These are phyloP conservation scores for Pleurotus citrinopileatus DNA, from an alignment of 768 basidiomycete species.

Conservation along the genomic window DNA sequence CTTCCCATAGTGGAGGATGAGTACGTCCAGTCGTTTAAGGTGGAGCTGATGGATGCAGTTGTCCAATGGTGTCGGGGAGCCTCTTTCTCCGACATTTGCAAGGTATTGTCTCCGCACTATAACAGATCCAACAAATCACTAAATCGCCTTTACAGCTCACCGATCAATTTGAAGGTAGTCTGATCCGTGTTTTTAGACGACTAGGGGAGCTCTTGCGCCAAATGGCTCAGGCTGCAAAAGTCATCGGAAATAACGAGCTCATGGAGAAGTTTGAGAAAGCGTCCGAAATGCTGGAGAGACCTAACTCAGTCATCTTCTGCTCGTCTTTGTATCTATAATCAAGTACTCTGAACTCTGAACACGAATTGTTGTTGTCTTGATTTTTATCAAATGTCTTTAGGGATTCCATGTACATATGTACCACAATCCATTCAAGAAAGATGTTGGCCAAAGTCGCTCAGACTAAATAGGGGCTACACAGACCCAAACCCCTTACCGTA, in stretches of 20 bases:
- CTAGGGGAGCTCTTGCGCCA: slow-evolving; percentile 93
- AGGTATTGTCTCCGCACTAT: slow-evolving; percentile 47
- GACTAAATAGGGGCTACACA: too few relatives aligned
- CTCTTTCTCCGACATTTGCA: slow-evolving; percentile 94
- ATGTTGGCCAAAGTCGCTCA: too few relatives aligned
- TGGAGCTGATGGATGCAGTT: slow-evolving; percentile 98
- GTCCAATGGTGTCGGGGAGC: slow-evolving; percentile 98
- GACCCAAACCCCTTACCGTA: too few relatives aligned
- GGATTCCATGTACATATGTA: too few relatives aligned
- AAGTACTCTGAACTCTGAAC: too few relatives aligned
- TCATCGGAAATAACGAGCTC: slow-evolving; percentile 93
- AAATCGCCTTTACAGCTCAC: slow-evolving; percentile 61
- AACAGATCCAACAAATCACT: neutral
- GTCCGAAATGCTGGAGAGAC: slow-evolving; percentile 90
- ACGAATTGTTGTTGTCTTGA: too few relatives aligned
- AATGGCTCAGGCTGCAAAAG: slow-evolving; percentile 94
- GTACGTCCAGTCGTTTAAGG: slow-evolving; percentile 96
- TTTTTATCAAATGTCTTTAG: too few relatives aligned
- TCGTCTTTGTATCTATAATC: slow-evolving; percentile 76
- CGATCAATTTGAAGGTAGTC: slow-evolving; percentile 94
- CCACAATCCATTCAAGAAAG: too few relatives aligned
- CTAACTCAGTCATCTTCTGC: slow-evolving; percentile 91
- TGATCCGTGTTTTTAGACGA: slow-evolving; percentile 95
- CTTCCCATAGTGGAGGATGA: slow-evolving; percentile 87
- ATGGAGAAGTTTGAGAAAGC: slow-evolving; percentile 92